These are phyloP conservation scores for Ophiocordyceps robertsii DNA, from an alignment of 2,329 filamentous ascomycete genomes.

Conservation along the genomic window DNA sequence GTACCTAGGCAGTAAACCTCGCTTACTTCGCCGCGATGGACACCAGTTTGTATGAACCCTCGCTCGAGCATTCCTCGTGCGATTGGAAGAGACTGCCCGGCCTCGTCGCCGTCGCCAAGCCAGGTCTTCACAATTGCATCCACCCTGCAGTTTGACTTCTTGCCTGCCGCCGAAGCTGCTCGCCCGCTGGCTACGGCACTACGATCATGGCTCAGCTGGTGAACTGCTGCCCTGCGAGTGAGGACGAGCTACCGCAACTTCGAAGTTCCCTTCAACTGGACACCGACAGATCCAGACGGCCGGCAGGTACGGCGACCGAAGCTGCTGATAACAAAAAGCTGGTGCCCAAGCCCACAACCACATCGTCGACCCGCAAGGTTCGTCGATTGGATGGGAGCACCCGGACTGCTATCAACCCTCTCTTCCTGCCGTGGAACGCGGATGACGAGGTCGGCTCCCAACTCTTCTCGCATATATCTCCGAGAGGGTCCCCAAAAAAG, in stretches of 20 bases:
- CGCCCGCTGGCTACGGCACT: too few species aligned
- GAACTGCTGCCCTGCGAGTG: constrained; percentile 17
- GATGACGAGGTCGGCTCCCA: constrained; percentile 7
- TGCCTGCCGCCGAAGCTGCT: too few species aligned
- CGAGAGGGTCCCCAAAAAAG: constrained; percentile 3
- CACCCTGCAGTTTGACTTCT: too few species aligned
- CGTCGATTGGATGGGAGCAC: constrained; percentile 13
- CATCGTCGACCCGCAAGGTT: constrained; percentile 14
- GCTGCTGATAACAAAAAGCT: constrained; percentile 6
- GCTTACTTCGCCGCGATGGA: too few species aligned
- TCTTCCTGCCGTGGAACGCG: constrained; percentile 18
- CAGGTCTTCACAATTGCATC: too few species aligned
- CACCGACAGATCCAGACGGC: constrained; percentile 8
- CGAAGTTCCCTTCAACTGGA: constrained; percentile 7
- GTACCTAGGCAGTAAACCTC: too few species aligned
- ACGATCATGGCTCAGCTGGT: constrained; percentile 14
- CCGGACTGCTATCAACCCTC: constrained; percentile 12
- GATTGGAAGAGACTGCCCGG: too few species aligned
- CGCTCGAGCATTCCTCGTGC: too few species aligned
- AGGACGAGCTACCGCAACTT: constrained; percentile 29
- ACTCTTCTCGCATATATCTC: not conserved
- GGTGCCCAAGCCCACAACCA: constrained; percentile 10
- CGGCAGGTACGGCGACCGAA: constrained; percentile 1
- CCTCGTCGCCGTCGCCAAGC: too few species aligned
- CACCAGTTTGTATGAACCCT: too few species aligned